These are phyloP conservation scores for Cladobotryum protrusum DNA, from an alignment of 2,329 filamentous ascomycete genomes.

Conservation along the genomic window DNA sequence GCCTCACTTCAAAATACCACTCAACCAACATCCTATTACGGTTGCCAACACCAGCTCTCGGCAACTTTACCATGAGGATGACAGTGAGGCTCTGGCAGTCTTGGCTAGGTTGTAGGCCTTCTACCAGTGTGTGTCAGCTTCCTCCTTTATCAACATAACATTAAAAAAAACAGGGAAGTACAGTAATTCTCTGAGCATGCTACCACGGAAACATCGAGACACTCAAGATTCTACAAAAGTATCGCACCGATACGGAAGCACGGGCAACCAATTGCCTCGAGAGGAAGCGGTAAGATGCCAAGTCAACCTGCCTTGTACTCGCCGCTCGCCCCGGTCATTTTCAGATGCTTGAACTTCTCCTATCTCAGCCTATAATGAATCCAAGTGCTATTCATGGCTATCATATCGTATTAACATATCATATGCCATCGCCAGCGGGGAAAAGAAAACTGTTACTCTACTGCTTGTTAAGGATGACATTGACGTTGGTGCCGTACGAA, in stretches of 20 bases:
- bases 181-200: not conserved
- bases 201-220: not conserved
- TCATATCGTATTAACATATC: no score
- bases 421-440: not conserved
- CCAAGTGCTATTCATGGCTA: not conserved
- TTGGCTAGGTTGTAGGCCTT: not conserved
- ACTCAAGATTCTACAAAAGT: not conserved
- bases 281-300: not conserved
- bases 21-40: not conserved
- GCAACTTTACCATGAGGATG: not conserved
- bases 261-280: no score
- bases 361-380: not conserved
- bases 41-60: not conserved
- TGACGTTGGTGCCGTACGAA: not conserved
- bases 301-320: not conserved
- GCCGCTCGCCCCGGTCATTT: not conserved
- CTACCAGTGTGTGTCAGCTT: not conserved
- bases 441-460: no score
- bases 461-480: no score
- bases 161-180: not conserved
- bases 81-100: not conserved
- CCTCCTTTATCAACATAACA: not conserved
- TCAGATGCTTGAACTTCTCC: not conserved
- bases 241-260: not conserved
- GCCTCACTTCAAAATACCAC: not conserved